phyloP scores from a whole-genome alignment of 306 rosid genomes.

The Pyrus bretschneideri region DNA sequence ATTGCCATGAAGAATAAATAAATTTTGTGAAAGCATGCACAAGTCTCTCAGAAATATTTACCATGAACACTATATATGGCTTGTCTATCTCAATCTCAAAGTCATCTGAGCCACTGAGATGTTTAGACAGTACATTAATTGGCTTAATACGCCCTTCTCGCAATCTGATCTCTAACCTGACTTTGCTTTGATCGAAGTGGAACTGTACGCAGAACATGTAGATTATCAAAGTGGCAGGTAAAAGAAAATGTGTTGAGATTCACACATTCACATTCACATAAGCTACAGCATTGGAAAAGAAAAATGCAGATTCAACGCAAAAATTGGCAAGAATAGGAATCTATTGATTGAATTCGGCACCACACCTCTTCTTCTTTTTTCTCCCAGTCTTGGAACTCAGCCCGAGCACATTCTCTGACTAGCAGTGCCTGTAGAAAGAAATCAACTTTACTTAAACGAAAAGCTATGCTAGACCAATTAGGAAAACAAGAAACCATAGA shows the following conservation, averaged over 20 bases:
- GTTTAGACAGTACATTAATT: conserved; percentile 82
- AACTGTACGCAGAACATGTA: conserved; percentile 46
- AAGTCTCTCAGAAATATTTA: conserved; percentile 17
- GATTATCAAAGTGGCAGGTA: conserved; percentile 11
- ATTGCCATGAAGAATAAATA: background rate
- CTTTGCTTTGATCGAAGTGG: conserved; percentile 97
- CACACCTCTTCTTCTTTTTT: conserved; percentile 95
- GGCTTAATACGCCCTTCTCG: conserved; percentile 96
- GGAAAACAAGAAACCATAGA: background rate
- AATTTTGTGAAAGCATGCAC: background rate
- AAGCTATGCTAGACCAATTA: conserved; percentile 8
- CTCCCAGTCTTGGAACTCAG: conserved; percentile 99
- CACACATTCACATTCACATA: background rate
- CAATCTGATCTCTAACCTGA: conserved; percentile 94
- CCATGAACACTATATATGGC: conserved; percentile 96
- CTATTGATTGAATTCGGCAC: background rate
- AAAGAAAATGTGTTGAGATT: too few relatives aligned
- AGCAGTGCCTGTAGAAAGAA: conserved; percentile 65
- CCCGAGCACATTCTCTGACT: conserved; percentile 95
- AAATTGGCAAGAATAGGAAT: background rate
- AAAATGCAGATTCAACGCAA: background rate
- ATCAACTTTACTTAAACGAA: conserved; percentile 12
- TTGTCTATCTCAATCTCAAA: conserved; percentile 82
- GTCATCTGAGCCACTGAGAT: conserved; percentile 78
- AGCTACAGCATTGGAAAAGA: background rate